These are phyloP conservation scores for Metschnikowia lachancei DNA, from an alignment of 805 yeast genomes.

Conservation along the genomic window DNA sequence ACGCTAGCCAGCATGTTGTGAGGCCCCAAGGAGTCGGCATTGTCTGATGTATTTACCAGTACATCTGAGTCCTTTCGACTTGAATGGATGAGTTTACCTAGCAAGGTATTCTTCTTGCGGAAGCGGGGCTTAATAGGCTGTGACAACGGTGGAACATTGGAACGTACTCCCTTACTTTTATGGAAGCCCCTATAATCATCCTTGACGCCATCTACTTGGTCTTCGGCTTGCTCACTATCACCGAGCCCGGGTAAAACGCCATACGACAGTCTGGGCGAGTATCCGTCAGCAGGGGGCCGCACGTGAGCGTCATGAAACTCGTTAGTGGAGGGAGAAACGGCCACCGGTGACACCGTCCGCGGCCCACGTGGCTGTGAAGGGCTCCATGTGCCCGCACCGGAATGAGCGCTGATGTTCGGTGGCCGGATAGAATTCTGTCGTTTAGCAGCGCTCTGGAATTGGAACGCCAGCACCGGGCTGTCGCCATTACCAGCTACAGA, in stretches of 20 bases:
- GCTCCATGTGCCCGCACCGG: not conserved
- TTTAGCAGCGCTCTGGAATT: constrained; percentile 2
- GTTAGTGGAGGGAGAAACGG: constrained; percentile 10
- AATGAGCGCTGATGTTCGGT: constrained; percentile 7
- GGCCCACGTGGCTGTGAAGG: constrained; percentile 2
- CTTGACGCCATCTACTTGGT: constrained; percentile 9
- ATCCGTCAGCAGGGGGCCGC: constrained; percentile 13
- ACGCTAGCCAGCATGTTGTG: constrained; percentile 1
- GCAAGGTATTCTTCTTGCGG: constrained; percentile 36
- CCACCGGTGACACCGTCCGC: constrained; percentile 1
- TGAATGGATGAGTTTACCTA: constrained; percentile 40
- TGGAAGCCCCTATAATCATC: constrained; percentile 43
- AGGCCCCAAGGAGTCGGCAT: not conserved
- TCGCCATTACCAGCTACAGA: not conserved
- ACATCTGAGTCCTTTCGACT: constrained; percentile 32
- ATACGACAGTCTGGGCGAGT: constrained; percentile 19
- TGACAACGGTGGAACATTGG: constrained; percentile 44
- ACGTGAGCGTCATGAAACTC: constrained; percentile 6
- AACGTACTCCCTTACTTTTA: constrained; percentile 25
- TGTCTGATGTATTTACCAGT: constrained; percentile 10
- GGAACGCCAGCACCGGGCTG: constrained; percentile 12
- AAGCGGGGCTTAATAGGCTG: constrained; percentile 51
- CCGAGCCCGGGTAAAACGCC: constrained; percentile 8
- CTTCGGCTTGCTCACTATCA: not conserved
- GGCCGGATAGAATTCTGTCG: constrained; percentile 8